A percentile compares a stretch with the other conserved stretches of the same genome.
Evolutionary conservation across 805 yeast species (phyloP).

Genomic region (Suhomyces pyralidae): DNA sequence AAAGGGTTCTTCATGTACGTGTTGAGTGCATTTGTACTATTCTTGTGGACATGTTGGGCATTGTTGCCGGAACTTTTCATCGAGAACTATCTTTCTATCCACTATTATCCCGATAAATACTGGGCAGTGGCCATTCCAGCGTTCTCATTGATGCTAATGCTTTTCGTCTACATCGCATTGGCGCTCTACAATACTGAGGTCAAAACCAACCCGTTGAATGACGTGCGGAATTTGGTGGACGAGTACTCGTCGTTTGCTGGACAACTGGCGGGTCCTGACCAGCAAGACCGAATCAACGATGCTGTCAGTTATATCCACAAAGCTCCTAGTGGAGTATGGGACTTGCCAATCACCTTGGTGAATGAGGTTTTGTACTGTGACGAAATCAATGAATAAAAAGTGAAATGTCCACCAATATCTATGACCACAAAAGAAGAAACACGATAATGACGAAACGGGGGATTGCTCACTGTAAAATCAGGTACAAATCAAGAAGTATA

Average conservation of each 20-base stretch:
- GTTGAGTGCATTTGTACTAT: slow-evolving; percentile 41
- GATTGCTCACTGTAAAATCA: no score
- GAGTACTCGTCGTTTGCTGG: slow-evolving; percentile 45
- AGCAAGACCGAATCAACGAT: slow-evolving; percentile 2
- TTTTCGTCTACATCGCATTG: slow-evolving; percentile 67
- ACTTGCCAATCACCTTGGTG: slow-evolving; percentile 70
- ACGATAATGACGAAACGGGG: not conserved
- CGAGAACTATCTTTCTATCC: slow-evolving; percentile 47
- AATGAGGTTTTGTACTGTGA: slow-evolving; percentile 57
- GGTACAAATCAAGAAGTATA: no score
- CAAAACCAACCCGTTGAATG: slow-evolving; percentile 57
- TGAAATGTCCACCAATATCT: no score
- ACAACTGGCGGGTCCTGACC: slow-evolving; percentile 12
- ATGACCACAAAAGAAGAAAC: not conserved
- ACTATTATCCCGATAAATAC: slow-evolving; percentile 83
- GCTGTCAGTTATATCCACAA: slow-evolving; percentile 35
- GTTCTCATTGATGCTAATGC: slow-evolving; percentile 64
- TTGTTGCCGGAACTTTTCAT: slow-evolving; percentile 60
- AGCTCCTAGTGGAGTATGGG: slow-evolving; percentile 84
- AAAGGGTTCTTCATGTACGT: slow-evolving; percentile 84
- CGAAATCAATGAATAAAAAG: not conserved
- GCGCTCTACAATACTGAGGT: slow-evolving; percentile 75
- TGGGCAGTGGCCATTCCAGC: slow-evolving; percentile 86
- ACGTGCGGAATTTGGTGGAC: slow-evolving; percentile 66
- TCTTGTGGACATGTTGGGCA: slow-evolving; percentile 67